phyloP scores from a whole-genome alignment of 805 yeast species.

The Yarrowia porcina region DNA sequence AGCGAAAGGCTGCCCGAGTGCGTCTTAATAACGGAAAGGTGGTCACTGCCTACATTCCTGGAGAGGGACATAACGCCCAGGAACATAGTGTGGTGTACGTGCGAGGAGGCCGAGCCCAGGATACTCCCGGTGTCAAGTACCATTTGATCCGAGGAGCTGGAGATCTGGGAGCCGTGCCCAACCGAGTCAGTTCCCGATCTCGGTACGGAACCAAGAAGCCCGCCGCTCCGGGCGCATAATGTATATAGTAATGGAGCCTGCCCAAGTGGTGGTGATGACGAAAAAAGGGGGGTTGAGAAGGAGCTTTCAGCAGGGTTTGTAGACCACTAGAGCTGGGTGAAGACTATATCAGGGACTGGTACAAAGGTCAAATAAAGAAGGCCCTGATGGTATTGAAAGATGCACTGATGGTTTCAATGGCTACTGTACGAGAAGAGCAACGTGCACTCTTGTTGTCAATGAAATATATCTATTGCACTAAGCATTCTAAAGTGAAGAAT shows the following conservation, averaged over 20 bases:
- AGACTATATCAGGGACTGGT: no score
- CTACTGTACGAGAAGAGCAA: no score
- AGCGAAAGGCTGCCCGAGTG: constrained; percentile 94
- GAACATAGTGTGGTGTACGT: constrained; percentile 95
- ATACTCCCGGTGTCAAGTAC: constrained; percentile 97
- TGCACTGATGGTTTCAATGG: no score
- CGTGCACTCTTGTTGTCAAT: no score
- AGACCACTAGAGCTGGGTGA: no score
- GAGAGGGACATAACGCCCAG: constrained; percentile 97
- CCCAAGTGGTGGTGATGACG: not conserved
- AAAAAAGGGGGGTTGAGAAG: no score
- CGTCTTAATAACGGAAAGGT: constrained; percentile 85
- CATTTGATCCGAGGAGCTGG: constrained; percentile 89
- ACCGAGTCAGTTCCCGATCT: constrained; percentile 83
- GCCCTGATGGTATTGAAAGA: no score
- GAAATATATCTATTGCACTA: no score
- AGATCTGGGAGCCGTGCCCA: constrained; percentile 93
- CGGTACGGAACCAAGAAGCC: constrained; percentile 84
- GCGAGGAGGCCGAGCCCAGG: constrained; percentile 98
- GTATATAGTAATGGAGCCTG: constrained; percentile 6
- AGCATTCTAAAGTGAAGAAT: no score
- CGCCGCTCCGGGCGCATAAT: constrained; percentile 30
- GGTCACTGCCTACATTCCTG: constrained; percentile 91
- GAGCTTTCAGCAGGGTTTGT: no score
- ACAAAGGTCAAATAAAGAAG: no score